Evolutionary conservation across 78 protist species (phyloP), one percentile per base, ranked within the genome.

Genomic region (Chrysochromulina tobinii): DNA sequence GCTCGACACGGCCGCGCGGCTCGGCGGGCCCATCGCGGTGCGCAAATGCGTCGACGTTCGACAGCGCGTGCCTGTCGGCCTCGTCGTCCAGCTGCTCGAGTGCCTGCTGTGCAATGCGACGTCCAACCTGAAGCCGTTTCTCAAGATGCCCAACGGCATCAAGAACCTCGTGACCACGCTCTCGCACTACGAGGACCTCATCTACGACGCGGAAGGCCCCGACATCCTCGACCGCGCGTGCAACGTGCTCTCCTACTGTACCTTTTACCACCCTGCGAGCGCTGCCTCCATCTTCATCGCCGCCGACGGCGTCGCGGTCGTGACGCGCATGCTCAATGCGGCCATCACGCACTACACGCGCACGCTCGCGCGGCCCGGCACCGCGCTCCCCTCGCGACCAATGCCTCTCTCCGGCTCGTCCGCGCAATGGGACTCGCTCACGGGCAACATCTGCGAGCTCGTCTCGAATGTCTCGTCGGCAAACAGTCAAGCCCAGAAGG

Each of bases 311-410:
- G 64, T 59, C 64, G 64, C 64, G 64, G 27, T 66, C 27, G 72
- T 18, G n/a, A 20, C 81, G n/a, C 57, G 57, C 6, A 38, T 38
- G n/a, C 53, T 72, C 53, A 2, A 38, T 9, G 14, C 3, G 53
- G 81, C 53, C 14, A 3, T n/a, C 81, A 53, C 81, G 17, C 81
- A 72, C 81, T 72, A 72, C 53, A 72, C 48, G 81, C 81, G 81
- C 15, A 72, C 81, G 81, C 81, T 27, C 81, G 48, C 81, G 54
- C 38, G 81, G 81, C 81, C 81, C 8, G 81, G 81, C 81, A 38
- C 81, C n/a, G 81, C 81, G 81, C 57, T 38, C 53, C 81, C 57
- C 53, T 38, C 5, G n/a, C 81, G 81, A 3, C 81, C 81, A 14
- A 38, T 53, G 48, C 81, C 81, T 5, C n/a, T n/a, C 53, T 38